Evolutionary conservation across 106 monocot species (phyloP), one percentile per base, ranked within the genome.

Genomic region (Phalaenopsis equestris): DNA sequence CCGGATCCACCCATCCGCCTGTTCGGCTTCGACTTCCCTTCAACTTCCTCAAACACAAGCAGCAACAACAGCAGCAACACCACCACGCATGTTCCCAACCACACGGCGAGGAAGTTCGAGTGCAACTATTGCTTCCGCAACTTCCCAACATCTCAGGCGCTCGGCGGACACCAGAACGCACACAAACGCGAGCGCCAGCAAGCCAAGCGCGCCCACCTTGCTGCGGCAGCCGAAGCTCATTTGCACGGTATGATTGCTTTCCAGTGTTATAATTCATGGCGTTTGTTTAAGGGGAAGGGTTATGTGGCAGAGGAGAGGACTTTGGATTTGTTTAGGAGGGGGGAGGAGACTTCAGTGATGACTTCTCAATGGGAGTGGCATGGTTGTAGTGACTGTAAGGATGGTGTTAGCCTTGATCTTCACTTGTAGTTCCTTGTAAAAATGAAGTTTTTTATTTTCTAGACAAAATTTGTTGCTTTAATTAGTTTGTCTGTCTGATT

Each of bases 121-220:
- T 97, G 97, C 86, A 94, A 94, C 83, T 97, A 94, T 87, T 97
- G 97, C 89, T 86, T 85, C 82, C 88, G 97, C 9, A 92, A 88
- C 79, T 97, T 97, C 85, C 94, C 97, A 10, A 97, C 97, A 5
- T 98, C 98, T 8, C 96, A 96, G 45, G 96, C 96, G 8, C 91
- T 96, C 42, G 96, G 96, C 78, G 96, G 91, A 17, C 86, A 96
- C 87, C 88, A 90, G 73, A 93, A 92, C 79, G 94, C 88, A 49
- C 90, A 92, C 92, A 96, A 90, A 80, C 79, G 90, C 4, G 97
- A 90, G 83, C 86, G 98, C 2, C 98, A 98, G 88, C 90, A 89
- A 49, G 94, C 91, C 12, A 98, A 94, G 88, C 79, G 91, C 8
- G 88, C 87, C 17, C 92, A 94, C 37, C 89, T 9, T 2, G 76